Evolutionary conservation across 345 rosid genomes (phyloP), one percentile per base, ranked within the genome.

Genomic region (Melastoma malabathricum): DNA sequence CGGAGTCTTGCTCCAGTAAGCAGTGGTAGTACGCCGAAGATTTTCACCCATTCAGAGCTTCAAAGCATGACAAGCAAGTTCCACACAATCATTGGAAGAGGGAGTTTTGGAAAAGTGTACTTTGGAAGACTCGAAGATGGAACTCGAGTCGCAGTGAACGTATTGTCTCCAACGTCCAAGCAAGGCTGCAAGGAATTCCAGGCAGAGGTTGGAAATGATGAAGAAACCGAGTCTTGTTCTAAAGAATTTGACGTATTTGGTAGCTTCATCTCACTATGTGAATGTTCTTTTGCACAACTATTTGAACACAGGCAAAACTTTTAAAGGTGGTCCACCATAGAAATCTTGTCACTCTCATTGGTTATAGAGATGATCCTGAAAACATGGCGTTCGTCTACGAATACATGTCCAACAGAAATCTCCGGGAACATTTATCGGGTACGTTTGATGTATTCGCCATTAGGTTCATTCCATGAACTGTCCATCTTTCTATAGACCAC

Each of bases 71-170:
- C 73, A 0, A 31, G 64, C 16, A 68, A 61, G 45, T 68, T 64
- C 13, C 13, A 18, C 10, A 46, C 19, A 6, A 15, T 44, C 12
- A 22, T 58, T 44, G 70, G 51, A 48, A 61, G 47, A 34, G 73
- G 77, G 25, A 64, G 67, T 15, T 72, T 68, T 22, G 73, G 73
- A 52, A 55, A 59, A 29, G 70, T 68, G 22, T 68, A 61, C 48
- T 44, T 54, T 13, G 77, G 77, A 27, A 44, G 0, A 16, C 20
- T 68, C 20, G 47, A 51, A 25, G 25, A 61, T 51, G 62, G 66
- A 13, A 48, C 45, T 25, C 15, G 47, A 51, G 71, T 68, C 0
- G 77, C 66, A 0, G 60, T 68, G 4, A 72, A 73, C 52, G 27
- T 65, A 19, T 47, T 69, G 4, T 62, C 68, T 16, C 27, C 5